A percentile compares a stretch with the other conserved stretches of the same genome.
Conservation (phyloP, 306 rosid genomes). For the Rosa multiflora region DNA sequence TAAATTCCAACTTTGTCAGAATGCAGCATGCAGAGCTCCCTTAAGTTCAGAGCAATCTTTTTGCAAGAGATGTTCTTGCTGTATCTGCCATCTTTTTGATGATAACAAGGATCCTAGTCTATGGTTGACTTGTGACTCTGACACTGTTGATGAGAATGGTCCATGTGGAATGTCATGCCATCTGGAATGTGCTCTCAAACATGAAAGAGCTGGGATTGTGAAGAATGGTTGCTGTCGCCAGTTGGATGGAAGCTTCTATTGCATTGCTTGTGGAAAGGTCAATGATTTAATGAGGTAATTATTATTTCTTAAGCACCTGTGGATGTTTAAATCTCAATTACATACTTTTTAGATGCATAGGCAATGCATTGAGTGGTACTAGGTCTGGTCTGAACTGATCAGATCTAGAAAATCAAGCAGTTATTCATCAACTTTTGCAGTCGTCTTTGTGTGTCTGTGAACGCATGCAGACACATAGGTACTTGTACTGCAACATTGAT, state of each 20-base stretch:
- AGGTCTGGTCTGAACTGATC: background rate
- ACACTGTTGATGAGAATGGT: constrained; percentile 43
- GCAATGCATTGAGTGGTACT: background rate
- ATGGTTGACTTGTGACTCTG: constrained; percentile 79
- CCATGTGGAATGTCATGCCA: constrained; percentile 91
- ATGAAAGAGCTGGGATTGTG: constrained; percentile 60
- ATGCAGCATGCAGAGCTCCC: constrained; percentile 77
- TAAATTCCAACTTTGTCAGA: constrained; percentile 55
- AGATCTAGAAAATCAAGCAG: background rate
- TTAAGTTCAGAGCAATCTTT: constrained; percentile 58
- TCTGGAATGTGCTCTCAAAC: constrained; percentile 84
- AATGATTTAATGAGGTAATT: constrained; percentile 80
- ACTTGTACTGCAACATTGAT: background rate
- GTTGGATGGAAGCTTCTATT: constrained; percentile 78
- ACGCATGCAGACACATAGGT: background rate
- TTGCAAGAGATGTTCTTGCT: constrained; percentile 96
- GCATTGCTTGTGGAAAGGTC: constrained; percentile 73
- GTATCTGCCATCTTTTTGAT: constrained; percentile 71
- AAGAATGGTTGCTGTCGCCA: constrained; percentile 42
- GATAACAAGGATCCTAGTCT: constrained; percentile 97
- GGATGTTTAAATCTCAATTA: background rate
- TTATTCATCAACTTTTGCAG: background rate
- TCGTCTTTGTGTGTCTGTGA: background rate
- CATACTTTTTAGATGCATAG: background rate
- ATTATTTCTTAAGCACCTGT: constrained; percentile 15